phyloP scores from a whole-genome alignment of 2,329 filamentous ascomycete species.

The Cryphonectria radicalis region DNA sequence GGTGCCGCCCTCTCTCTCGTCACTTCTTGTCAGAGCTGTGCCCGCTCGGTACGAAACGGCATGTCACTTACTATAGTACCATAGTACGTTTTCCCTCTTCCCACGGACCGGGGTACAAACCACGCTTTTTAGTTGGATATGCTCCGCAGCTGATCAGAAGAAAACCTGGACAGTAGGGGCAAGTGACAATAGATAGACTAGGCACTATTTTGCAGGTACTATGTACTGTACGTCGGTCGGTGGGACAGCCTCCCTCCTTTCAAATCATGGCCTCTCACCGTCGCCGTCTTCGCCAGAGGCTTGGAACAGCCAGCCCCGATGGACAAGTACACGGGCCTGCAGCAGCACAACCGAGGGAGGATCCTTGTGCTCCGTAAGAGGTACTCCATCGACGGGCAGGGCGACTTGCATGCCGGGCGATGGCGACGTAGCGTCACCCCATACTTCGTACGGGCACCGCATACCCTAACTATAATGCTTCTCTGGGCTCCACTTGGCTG shows the following conservation, averaged over 20 bases:
- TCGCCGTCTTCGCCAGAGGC: neutral
- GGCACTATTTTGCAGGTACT: neutral
- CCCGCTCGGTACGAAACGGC: conserved; percentile 13
- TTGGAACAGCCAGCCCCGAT: conserved; percentile 14
- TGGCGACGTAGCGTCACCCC: conserved; percentile 30
- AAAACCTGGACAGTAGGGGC: neutral
- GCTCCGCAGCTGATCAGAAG: conserved; percentile 3
- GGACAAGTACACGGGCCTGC: conserved; percentile 15
- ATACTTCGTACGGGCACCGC: conserved; percentile 17
- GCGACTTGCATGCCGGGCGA: conserved; percentile 31
- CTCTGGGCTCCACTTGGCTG: conserved; percentile 28
- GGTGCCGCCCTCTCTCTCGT: neutral
- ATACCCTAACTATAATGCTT: conserved; percentile 27
- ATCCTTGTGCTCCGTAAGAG: neutral
- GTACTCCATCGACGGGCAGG: conserved; percentile 24
- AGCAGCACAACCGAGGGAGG: conserved; percentile 13
- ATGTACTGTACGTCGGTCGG: neutral
- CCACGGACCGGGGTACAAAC: neutral
- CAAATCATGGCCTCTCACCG: neutral
- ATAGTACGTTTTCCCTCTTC: neutral
- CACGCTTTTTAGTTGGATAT: neutral
- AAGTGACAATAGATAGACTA: neutral
- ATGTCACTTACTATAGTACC: conserved; percentile 3
- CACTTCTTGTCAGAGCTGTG: neutral
- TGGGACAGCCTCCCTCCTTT: neutral